Conservation (phyloP, 106 monocot species). For the Dioscorea zingiberensis region DNA sequence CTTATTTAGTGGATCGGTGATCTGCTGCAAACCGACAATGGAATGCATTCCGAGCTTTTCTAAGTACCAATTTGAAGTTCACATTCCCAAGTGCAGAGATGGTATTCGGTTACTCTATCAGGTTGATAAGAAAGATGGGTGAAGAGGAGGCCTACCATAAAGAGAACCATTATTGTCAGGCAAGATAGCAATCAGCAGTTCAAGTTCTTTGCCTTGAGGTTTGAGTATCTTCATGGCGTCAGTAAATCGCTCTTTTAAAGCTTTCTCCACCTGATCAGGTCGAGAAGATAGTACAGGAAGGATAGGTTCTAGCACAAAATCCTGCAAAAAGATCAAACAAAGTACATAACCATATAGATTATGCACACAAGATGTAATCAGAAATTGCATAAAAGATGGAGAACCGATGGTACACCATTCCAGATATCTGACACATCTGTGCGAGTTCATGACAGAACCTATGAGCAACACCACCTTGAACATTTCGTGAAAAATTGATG, state of each 20-base stretch:
- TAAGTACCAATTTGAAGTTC: too few relatives aligned
- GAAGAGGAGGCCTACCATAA: slow-evolving; percentile 52
- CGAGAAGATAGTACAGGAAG: slow-evolving; percentile 45
- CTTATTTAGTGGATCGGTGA: too few relatives aligned
- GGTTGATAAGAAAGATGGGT: neutral
- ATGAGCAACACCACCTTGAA: slow-evolving; percentile 45
- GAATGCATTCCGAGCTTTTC: too few relatives aligned
- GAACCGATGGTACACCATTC: slow-evolving; percentile 46
- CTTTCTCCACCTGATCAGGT: slow-evolving; percentile 78
- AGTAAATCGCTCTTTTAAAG: slow-evolving; percentile 48
- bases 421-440: slow-evolving; percentile 73
- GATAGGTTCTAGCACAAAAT: slow-evolving; percentile 65
- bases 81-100: too few relatives aligned
- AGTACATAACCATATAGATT: neutral
- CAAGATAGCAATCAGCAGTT: slow-evolving; percentile 78
- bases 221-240: slow-evolving; percentile 55
- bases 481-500: slow-evolving; percentile 64
- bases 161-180: slow-evolving; percentile 95
- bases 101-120: too few relatives aligned
- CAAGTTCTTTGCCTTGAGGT: slow-evolving; percentile 60
- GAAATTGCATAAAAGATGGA: neutral
- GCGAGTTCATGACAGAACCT: slow-evolving; percentile 71
- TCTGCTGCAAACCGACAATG: too few relatives aligned
- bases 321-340: slow-evolving; percentile 32
- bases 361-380: neutral